Evolutionary conservation across 257 asterid genomes (phyloP).

Genomic region (Scutellaria galericulata): DNA sequence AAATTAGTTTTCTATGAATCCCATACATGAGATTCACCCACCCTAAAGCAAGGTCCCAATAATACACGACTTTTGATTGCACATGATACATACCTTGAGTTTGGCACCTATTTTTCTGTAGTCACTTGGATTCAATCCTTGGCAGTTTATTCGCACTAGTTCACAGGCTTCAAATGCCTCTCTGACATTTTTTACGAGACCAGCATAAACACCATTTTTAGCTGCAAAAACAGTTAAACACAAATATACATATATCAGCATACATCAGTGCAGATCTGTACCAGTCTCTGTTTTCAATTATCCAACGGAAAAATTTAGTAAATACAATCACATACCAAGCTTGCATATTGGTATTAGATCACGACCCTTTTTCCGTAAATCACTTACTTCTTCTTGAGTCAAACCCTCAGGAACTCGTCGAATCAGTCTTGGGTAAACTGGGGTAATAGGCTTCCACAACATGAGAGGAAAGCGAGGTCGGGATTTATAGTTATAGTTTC

Average conservation of each 20-base stretch:
- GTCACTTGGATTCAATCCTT: constrained; percentile 89
- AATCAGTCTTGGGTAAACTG: constrained; percentile 87
- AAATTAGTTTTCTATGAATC: neutral
- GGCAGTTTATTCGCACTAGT: constrained; percentile 79
- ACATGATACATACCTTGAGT: constrained; percentile 61
- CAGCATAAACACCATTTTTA: constrained; percentile 80
- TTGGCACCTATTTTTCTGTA: constrained; percentile 88
- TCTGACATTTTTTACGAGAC: constrained; percentile 71
- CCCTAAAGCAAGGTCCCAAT: neutral
- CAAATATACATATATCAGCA: constrained; percentile 32
- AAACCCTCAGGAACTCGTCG: constrained; percentile 75
- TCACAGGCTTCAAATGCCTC: constrained; percentile 98
- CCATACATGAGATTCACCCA: neutral
- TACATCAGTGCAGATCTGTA: constrained; percentile 15
- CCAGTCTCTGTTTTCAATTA: constrained; percentile 26
- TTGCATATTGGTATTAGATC: constrained; percentile 77
- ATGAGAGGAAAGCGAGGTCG: constrained; percentile 85
- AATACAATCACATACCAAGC: constrained; percentile 59
- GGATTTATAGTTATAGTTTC: constrained; percentile 79
- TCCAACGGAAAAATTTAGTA: constrained; percentile 21
- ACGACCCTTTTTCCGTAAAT: constrained; percentile 81
- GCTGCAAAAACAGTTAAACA: constrained; percentile 53
- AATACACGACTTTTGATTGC: constrained; percentile 6
- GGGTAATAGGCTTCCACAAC: constrained; percentile 91
- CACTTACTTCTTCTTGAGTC: constrained; percentile 79